These are phyloP conservation scores for Serendipita vermifera DNA, from an alignment of 768 basidiomycete species.

Conservation along the genomic window DNA sequence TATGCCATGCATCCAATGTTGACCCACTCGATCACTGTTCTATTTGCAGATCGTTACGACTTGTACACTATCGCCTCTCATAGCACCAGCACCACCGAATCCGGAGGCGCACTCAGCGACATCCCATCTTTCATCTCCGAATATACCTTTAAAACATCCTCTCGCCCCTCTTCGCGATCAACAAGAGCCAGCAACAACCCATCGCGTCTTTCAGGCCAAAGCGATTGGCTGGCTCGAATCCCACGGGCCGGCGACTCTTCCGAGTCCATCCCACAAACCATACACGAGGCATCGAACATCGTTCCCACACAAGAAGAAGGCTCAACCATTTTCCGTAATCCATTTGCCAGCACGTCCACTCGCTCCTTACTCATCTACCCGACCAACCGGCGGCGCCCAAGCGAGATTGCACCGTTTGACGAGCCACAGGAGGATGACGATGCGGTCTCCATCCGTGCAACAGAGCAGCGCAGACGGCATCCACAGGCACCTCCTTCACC, in stretches of 20 bases:
- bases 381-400: background rate
- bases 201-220: background rate
- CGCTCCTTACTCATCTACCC: background rate
- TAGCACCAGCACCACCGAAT: background rate
- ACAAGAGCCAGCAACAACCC: background rate
- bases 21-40: background rate
- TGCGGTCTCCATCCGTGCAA: background rate
- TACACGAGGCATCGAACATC: background rate
- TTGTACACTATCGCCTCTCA: background rate
- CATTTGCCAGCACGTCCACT: background rate
- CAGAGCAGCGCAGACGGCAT: background rate
- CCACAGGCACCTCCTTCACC: no score
- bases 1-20: background rate
- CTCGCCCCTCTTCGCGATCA: background rate
- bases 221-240: background rate
- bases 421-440: background rate
- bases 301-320: background rate
- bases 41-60: background rate
- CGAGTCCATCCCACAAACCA: slow-evolving; percentile 7
- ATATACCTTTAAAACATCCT: background rate
- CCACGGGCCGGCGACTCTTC: background rate
- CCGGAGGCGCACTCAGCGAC: background rate
- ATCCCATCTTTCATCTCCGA: background rate
- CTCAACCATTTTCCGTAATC: background rate
- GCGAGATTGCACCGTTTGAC: slow-evolving; percentile 2